Evolutionary conservation across 2,329 filamentous ascomycete species (phyloP), one percentile per base, ranked within the genome.

Genomic region (Aspergillus candidus): DNA sequence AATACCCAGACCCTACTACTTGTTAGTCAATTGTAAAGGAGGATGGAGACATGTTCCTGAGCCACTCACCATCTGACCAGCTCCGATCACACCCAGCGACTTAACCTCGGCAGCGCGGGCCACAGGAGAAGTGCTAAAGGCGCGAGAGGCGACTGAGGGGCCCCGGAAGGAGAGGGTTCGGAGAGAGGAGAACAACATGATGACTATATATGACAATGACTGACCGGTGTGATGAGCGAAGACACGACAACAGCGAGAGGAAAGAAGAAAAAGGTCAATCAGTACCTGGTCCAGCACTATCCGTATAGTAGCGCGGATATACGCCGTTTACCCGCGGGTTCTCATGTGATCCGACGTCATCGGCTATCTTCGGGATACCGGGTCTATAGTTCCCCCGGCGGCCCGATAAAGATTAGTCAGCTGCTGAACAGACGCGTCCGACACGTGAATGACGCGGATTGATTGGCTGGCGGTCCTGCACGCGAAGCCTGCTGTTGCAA

Each of bases 81-180:
- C 90, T 54, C 93, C 93, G 61, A 98, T 77, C 39, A 98, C 91
- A 61, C 91, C 93, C 34, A 98, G 72, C 54, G 80, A 84, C 72
- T 90, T 94, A 50, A 98, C 83, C 61, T 90, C 81, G 44, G 83
- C 80, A 48, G 74, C 73, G 51, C 80, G 80, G 57, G 77, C 74
- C 36, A 74, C 71, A 35, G 80, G 68, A 32, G 78, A 81, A 30
- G 82, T 82, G 72, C 85, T 90, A 71, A 94, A 94, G 59, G 67
- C 70, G 58, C 84, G 67, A 43, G 52, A 50, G 42, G 63, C 63
- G 47, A 65, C 65, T 56, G 62, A 55, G 29, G 65, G 62, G 47
- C 60, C 57, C 46, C 56, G 60, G 31, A 55, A 59, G 49, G 56
- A 54, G 42, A 63, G 49, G 8, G 54, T 51, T 44, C 63, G 61